Conservation (phyloP, 192 early-diverging fungal genomes). For the Dimargaris xerosporica region DNA sequence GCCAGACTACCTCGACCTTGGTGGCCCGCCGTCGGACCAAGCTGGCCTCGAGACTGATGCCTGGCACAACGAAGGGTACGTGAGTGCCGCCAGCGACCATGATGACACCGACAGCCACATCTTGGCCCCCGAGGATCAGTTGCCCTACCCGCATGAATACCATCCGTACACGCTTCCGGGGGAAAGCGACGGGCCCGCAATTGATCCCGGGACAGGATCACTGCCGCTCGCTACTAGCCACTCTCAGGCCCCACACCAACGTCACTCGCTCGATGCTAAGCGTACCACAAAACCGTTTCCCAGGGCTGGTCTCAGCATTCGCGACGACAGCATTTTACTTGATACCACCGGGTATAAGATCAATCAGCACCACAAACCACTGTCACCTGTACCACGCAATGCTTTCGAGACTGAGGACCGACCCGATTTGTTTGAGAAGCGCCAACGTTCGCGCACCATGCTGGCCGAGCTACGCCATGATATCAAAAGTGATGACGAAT, state of each 20-base stretch:
- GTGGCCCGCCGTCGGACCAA: conserved; percentile 10
- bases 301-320: background rate
- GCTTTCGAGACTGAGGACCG: background rate
- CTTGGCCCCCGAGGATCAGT: conserved; percentile 17
- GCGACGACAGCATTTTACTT: conserved; percentile 3
- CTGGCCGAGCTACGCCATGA: conserved; percentile 8
- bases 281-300: background rate
- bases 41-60: conserved; percentile 4
- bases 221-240: too few relatives aligned
- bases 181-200: background rate
- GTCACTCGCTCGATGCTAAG: background rate
- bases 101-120: conserved; percentile 22
- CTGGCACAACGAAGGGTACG: conserved; percentile 33
- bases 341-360: conserved; percentile 8
- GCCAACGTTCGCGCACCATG: conserved; percentile 2
- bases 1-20: conserved; percentile 27
- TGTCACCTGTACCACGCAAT: background rate
- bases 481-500: background rate
- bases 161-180: background rate
- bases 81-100: conserved; percentile 49
- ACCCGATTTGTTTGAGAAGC: background rate
- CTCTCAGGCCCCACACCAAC: background rate
- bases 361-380: background rate
- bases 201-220: too few relatives aligned
- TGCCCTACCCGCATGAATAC: conserved; percentile 10